A percentile compares a stretch with the other conserved stretches of the same genome.
Conservation (phyloP, 768 basidiomycete species). For the Krasilnikovozyma curviuscula region DNA sequence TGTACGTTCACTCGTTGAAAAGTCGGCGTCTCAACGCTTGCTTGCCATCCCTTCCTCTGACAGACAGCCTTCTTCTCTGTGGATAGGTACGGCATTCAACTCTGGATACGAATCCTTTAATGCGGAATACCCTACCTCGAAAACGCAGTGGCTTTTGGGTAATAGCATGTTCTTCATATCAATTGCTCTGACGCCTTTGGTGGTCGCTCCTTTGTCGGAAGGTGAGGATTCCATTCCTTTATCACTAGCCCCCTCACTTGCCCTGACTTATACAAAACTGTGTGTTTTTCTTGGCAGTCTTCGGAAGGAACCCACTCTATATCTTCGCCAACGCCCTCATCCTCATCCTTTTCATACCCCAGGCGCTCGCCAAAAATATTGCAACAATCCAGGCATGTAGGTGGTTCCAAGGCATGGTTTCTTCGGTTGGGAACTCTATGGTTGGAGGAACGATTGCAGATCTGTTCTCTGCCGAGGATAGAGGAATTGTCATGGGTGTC, state of each 20-base stretch:
- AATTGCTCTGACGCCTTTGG: constrained; percentile 20
- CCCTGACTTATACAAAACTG: neutral
- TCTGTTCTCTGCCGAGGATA: constrained; percentile 16
- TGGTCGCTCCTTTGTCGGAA: constrained; percentile 19
- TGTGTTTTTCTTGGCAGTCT: neutral
- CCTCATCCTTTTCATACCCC: constrained; percentile 19
- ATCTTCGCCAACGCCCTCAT: constrained; percentile 12
- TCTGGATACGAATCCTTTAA: too few species aligned
- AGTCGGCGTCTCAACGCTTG: too few species aligned
- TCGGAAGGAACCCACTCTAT: constrained; percentile 21
- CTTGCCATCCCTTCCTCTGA: too few species aligned
- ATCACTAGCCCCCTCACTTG: neutral
- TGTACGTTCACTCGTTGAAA: too few species aligned
- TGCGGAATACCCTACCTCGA: too few species aligned
- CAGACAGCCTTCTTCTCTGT: too few species aligned
- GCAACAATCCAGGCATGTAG: constrained; percentile 16
- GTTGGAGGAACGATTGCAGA: constrained; percentile 24
- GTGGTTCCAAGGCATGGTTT: constrained; percentile 20
- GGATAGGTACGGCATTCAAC: too few species aligned
- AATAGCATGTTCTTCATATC: constrained; percentile 15
- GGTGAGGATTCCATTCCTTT: neutral
- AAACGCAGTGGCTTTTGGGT: too few species aligned
- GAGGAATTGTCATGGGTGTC: constrained; percentile 19
- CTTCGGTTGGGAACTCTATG: constrained; percentile 23
- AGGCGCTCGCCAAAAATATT: constrained; percentile 15